Evolutionary conservation across 192 early-diverging fungal genomes (phyloP), one percentile per base, ranked within the genome.

Genomic region (Backusella circina): DNA sequence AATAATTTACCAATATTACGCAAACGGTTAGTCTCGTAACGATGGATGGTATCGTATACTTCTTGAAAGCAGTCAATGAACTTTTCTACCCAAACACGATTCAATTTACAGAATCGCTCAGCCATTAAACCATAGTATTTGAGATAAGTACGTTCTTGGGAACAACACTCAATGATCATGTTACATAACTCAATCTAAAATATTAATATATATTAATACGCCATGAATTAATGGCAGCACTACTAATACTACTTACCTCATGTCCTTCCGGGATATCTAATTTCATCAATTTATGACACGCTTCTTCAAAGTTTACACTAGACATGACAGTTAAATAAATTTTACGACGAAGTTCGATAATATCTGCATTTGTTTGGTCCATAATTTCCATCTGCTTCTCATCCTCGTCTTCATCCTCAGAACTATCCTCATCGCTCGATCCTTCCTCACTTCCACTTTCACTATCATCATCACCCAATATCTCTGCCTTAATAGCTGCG

Each of bases 301-400:
- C 94, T 82, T 99, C 97, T 80, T 99, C 97, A 82, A 95, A 98
- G 77, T 96, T 95, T 61, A 97, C 87, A 69, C 90, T 91, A 2
- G 96, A 98, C 93, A 97, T 98, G 77, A 98, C 95, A 9, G 96
- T 94, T 70, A 99, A 82, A 77, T 99, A 99, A 70, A 99, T 98
- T n/a, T 89, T 92, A 73, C 95, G 91, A 38, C 97, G 90, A 26
- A 98, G 87, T 67, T 91, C 94, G 64, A 98, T 90, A 23, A 95
- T 77, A 80, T 96, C 93, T 50, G 93, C 93, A 77, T 96, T 95
- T 2, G 97, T 99, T 65, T 90, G 79, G 79, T 99, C 97, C 78
- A 92, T 90, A 75, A 99, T 95, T 70, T 89, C 82, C 81, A 89
- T 84, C 32, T 85, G 81, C 65, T 85, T 74, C 26, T 82, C 78